Conservation (phyloP, 495 filamentous ascomycete genomes). For the Tricharina praecox region DNA sequence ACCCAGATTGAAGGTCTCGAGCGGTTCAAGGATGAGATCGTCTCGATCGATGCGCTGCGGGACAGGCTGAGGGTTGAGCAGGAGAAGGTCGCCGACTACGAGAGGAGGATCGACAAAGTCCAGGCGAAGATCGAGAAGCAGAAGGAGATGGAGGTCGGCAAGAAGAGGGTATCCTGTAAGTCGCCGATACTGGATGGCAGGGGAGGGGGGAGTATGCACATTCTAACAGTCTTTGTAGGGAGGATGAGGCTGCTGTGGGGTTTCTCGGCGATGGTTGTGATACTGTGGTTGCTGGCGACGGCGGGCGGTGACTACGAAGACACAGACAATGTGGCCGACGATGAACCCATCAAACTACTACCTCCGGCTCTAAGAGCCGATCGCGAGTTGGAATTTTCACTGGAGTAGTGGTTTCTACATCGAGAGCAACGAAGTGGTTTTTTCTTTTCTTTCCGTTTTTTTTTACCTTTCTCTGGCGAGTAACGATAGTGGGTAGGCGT, state of each 20-base stretch:
- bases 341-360: not conserved
- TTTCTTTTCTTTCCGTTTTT: too few species aligned
- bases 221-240: constrained; percentile 16
- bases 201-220: too few species aligned
- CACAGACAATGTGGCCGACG: not conserved
- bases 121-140: constrained; percentile 20
- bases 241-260: constrained; percentile 22
- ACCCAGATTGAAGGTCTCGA: constrained; percentile 49
- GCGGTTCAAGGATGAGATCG: constrained; percentile 52
- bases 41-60: constrained; percentile 48
- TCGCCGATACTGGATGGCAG: too few species aligned
- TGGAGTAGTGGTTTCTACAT: too few species aligned
- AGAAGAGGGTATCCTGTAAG: constrained; percentile 22
- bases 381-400: not conserved
- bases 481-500: too few species aligned
- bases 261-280: constrained; percentile 22
- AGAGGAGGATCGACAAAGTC: constrained; percentile 16
- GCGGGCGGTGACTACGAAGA: constrained; percentile 1
- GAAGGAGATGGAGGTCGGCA: constrained; percentile 25
- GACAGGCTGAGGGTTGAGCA: constrained; percentile 46
- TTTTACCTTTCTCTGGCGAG: too few species aligned
- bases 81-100: constrained; percentile 37
- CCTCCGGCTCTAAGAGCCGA: not conserved
- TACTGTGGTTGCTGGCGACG: constrained; percentile 25
- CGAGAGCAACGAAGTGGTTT: too few species aligned